phyloP scores from a whole-genome alignment of 2,329 filamentous ascomycete species.

The Talaromyces sp. region DNA sequence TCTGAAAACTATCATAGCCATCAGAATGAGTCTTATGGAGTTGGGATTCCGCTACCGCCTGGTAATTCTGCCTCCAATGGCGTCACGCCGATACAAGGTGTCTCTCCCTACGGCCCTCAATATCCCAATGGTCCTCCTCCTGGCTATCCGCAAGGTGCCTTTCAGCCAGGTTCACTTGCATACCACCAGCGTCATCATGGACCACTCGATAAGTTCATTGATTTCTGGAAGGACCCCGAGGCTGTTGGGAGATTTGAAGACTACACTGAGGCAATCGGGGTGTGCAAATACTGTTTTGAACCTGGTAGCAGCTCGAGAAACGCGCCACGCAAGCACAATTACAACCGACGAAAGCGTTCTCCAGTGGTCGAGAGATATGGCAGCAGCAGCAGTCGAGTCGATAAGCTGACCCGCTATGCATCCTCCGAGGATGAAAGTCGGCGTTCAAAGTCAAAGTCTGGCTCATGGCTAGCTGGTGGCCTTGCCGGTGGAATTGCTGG shows the following conservation, averaged over 20 bases:
- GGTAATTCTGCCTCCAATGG: constrained; percentile 6
- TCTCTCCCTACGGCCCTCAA: neutral
- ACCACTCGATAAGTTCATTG: constrained; percentile 51
- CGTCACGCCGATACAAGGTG: constrained; percentile 2
- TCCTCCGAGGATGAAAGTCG: constrained; percentile 48
- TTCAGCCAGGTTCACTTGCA: constrained; percentile 36
- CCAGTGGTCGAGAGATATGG: constrained; percentile 43
- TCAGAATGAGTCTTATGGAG: constrained; percentile 4
- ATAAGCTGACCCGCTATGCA: constrained; percentile 56
- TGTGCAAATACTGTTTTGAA: constrained; percentile 62
- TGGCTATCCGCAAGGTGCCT: constrained; percentile 16
- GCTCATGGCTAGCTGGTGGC: constrained; percentile 50
- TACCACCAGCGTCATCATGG: constrained; percentile 51
- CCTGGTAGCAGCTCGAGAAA: constrained; percentile 51
- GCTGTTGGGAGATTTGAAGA: constrained; percentile 63
- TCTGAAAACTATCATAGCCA: constrained; percentile 13
- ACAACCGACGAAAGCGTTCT: constrained; percentile 35
- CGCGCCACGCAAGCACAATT: constrained; percentile 58
- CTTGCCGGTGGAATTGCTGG: constrained; percentile 52
- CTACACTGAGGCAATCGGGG: constrained; percentile 62
- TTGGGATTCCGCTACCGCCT: constrained; percentile 2
- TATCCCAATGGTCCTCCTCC: neutral
- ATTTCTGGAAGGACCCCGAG: constrained; percentile 60
- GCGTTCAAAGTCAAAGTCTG: constrained; percentile 40
- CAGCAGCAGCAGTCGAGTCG: constrained; percentile 42